These are phyloP conservation scores for Ogataea angusta DNA, from an alignment of 805 yeast genomes.

Conservation along the genomic window DNA sequence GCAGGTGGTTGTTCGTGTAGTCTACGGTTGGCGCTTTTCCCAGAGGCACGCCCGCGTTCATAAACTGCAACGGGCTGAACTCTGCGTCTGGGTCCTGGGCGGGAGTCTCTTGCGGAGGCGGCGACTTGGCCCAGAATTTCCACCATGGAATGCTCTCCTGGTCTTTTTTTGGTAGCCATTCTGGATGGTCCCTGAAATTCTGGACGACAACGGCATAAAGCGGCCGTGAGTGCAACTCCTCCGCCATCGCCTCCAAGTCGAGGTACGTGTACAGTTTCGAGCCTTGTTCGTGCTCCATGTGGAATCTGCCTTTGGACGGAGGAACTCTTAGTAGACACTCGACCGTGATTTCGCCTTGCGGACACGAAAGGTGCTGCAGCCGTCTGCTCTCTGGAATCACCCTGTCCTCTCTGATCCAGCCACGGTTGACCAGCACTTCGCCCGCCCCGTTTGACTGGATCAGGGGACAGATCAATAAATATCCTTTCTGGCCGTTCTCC, in stretches of 20 bases:
- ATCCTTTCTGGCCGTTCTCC: constrained; percentile 71
- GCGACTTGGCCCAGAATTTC: constrained; percentile 27
- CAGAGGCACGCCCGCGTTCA: constrained; percentile 83
- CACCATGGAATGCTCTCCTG: constrained; percentile 20
- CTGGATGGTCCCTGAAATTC: constrained; percentile 64
- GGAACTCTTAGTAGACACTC: constrained; percentile 72
- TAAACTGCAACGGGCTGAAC: constrained; percentile 55
- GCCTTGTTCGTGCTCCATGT: constrained; percentile 67
- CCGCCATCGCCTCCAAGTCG: constrained; percentile 80
- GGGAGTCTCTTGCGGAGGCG: background rate
- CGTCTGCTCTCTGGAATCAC: constrained; percentile 51
- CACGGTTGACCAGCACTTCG: constrained; percentile 80
- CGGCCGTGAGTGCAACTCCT: constrained; percentile 62
- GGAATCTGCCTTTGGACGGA: constrained; percentile 56
- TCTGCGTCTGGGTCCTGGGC: constrained; percentile 27
- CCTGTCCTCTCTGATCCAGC: constrained; percentile 80
- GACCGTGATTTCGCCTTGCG: constrained; percentile 67
- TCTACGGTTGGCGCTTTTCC: constrained; percentile 81
- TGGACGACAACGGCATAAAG: constrained; percentile 72
- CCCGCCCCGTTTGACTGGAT: constrained; percentile 70
- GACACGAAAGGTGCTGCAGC: constrained; percentile 68
- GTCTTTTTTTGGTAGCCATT: constrained; percentile 27
- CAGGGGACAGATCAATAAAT: constrained; percentile 77
- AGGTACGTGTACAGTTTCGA: constrained; percentile 72
- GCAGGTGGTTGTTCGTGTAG: constrained; percentile 84